Conservation (phyloP, 441 rosid genomes). For the Adansonia madagascariensis region DNA sequence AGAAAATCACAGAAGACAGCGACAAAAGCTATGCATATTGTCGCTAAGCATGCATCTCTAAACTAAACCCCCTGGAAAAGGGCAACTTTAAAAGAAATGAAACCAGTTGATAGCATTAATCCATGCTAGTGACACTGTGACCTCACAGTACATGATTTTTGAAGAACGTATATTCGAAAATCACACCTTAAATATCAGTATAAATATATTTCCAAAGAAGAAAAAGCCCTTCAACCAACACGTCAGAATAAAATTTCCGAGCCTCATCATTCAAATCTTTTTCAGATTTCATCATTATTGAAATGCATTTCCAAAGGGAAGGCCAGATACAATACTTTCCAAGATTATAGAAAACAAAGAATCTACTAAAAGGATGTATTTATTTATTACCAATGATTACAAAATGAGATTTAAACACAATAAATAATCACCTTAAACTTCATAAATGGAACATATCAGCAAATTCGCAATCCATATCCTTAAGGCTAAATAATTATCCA, state of each 20-base stretch:
- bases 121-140: neutral
- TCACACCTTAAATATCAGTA: constrained; percentile 11
- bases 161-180: neutral
- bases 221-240: neutral
- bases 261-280: neutral
- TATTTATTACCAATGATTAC: constrained; percentile 1
- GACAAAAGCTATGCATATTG: neutral
- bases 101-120: neutral
- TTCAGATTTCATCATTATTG: constrained; percentile 1
- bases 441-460: neutral
- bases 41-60: neutral
- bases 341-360: neutral
- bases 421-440: constrained; percentile 13
- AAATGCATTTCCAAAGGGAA: constrained; percentile 10
- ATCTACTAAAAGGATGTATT: neutral
- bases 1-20: neutral
- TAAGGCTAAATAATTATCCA: neutral
- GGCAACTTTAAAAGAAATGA: neutral
- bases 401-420: constrained; percentile 29
- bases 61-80: neutral
- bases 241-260: neutral
- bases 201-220: neutral
- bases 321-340: neutral
- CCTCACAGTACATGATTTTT: neutral
- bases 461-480: constrained; percentile 2